A percentile compares a stretch with the other conserved stretches of the same genome.
These are phyloP conservation scores for Hypoxylon perforatum DNA, from an alignment of 495 filamentous ascomycete species.

Conservation along the genomic window DNA sequence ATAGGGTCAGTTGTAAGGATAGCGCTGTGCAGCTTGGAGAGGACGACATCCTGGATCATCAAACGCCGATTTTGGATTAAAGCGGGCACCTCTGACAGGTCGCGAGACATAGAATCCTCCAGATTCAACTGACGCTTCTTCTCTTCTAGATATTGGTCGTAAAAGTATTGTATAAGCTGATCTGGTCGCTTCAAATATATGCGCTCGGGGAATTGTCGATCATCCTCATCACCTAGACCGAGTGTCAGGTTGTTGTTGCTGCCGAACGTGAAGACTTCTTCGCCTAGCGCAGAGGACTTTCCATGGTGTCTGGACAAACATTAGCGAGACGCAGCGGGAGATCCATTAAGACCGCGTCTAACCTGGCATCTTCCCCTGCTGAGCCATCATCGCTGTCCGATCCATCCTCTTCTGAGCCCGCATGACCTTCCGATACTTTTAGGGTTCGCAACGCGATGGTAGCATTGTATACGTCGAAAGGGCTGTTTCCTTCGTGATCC, in stretches of 20 bases:
- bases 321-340: slow-evolving; percentile 13
- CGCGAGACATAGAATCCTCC: slow-evolving; percentile 44
- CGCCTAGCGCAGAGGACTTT: slow-evolving; percentile 64
- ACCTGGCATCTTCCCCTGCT: slow-evolving; percentile 38
- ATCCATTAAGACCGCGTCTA: slow-evolving; percentile 7
- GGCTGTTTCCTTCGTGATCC: slow-evolving; percentile 92
- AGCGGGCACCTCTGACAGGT: slow-evolving; percentile 69
- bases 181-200: slow-evolving; percentile 81
- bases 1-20: slow-evolving; percentile 90
- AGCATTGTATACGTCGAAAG: slow-evolving; percentile 88
- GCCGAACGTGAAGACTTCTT: slow-evolving; percentile 92
- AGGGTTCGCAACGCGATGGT: slow-evolving; percentile 75
- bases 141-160: slow-evolving; percentile 66
- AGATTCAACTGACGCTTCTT: slow-evolving; percentile 23
- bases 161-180: slow-evolving; percentile 76
- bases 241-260: slow-evolving; percentile 95
- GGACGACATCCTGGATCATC: slow-evolving; percentile 76
- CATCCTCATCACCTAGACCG: slow-evolving; percentile 91
- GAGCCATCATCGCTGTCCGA: slow-evolving; percentile 55
- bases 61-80: slow-evolving; percentile 75
- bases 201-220: slow-evolving; percentile 91
- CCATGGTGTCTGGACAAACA: slow-evolving; percentile 21
- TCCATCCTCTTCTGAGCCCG: slow-evolving; percentile 48
- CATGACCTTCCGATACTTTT: slow-evolving; percentile 42
- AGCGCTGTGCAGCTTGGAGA: slow-evolving; percentile 94